Evolutionary conservation across 768 basidiomycete species (phyloP).

Genomic region (Cystobasidiopsis lactophilus): DNA sequence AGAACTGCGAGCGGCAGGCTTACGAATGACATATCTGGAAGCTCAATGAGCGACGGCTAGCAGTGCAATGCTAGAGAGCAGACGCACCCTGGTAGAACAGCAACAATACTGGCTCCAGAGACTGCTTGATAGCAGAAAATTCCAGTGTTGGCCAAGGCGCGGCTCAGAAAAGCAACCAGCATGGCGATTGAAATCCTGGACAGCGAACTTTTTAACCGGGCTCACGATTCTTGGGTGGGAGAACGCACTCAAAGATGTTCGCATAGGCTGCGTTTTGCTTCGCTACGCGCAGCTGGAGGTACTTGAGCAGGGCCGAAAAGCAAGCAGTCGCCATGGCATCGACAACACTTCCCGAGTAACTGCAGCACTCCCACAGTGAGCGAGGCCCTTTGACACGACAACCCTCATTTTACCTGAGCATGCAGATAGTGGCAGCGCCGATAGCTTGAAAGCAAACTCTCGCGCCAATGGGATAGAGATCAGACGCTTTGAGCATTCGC

Average conservation of each 20-base stretch:
- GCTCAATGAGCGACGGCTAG: conserved; percentile 7
- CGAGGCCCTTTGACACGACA: conserved; percentile 27
- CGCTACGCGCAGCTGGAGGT: conserved; percentile 48
- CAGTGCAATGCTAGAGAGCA: neutral
- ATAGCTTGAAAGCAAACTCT: conserved; percentile 44
- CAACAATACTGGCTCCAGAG: conserved; percentile 65
- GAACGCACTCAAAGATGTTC: conserved; percentile 65
- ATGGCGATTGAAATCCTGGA: conserved; percentile 59
- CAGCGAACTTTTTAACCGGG: neutral
- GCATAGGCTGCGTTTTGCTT: conserved; percentile 55
- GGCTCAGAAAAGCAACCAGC: conserved; percentile 54
- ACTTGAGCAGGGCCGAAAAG: conserved; percentile 41
- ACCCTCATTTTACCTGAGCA: no score
- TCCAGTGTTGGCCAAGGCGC: conserved; percentile 59
- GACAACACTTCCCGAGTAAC: conserved; percentile 27
- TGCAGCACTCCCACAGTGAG: neutral
- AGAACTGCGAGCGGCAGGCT: conserved; percentile 20
- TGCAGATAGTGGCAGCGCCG: conserved; percentile 54
- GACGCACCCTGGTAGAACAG: conserved; percentile 59
- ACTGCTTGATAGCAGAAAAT: conserved; percentile 83
- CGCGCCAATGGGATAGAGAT: conserved; percentile 40
- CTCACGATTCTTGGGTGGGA: conserved; percentile 11
- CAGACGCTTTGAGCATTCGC: conserved; percentile 37
- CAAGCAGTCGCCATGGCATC: conserved; percentile 61
- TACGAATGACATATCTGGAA: conserved; percentile 29